These are phyloP conservation scores for Blastobotrys apis DNA, from an alignment of 1,139 yeast genomes.

Conservation along the genomic window DNA sequence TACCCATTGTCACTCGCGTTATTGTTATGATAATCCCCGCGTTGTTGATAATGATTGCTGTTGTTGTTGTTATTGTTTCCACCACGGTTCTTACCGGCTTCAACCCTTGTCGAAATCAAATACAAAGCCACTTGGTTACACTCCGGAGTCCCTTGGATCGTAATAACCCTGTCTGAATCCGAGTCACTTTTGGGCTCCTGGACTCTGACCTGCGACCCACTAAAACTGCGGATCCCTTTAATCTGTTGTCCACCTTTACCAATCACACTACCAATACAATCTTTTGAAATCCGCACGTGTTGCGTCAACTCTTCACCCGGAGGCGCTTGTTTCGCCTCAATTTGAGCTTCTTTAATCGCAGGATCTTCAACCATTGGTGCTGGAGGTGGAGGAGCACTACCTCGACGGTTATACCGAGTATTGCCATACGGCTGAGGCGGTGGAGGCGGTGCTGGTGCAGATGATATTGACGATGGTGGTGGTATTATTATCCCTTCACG, in stretches of 20 bases:
- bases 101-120: slow-evolving; percentile 72
- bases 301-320: slow-evolving; percentile 53
- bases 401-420: not conserved
- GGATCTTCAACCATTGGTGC: slow-evolving; percentile 5
- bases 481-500: too few species aligned
- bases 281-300: slow-evolving; percentile 71
- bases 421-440: slow-evolving; percentile 5
- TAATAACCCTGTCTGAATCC: slow-evolving; percentile 53
- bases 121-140: slow-evolving; percentile 75
- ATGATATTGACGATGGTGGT: too few species aligned
- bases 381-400: slow-evolving; percentile 6
- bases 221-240: slow-evolving; percentile 68
- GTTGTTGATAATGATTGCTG: too few species aligned
- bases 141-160: slow-evolving; percentile 64
- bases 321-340: slow-evolving; percentile 25
- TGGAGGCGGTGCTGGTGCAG: not conserved
- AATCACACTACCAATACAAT: slow-evolving; percentile 76
- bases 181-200: slow-evolving; percentile 42
- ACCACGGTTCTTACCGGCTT: slow-evolving; percentile 46
- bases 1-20: too few species aligned
- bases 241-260: slow-evolving; percentile 85
- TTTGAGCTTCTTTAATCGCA: slow-evolving; percentile 22
- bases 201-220: slow-evolving; percentile 73
- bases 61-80: too few species aligned
- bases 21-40: too few species aligned